Conservation (phyloP, 768 basidiomycete genomes). For the Candolleomyces efflorescens region DNA sequence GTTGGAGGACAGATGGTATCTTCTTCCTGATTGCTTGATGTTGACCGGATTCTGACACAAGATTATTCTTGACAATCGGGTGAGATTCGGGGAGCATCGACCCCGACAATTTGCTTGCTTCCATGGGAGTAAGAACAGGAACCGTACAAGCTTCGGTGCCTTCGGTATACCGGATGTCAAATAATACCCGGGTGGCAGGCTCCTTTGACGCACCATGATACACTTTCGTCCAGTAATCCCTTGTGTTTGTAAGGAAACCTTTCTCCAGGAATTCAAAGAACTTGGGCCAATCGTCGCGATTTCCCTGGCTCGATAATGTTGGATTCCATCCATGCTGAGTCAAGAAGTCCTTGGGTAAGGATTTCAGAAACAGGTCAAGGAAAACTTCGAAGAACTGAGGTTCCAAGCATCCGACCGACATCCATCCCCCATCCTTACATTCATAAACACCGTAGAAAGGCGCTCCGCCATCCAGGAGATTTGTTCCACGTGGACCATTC, state of each 20-base stretch:
- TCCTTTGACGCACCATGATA: slow-evolving; percentile 62
- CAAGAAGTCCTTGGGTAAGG: slow-evolving; percentile 42
- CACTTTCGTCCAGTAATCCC: slow-evolving; percentile 65
- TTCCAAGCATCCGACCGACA: slow-evolving; percentile 75
- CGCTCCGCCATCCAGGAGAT: slow-evolving; percentile 69
- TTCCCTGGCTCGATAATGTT: slow-evolving; percentile 36
- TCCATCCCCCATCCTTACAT: slow-evolving; percentile 69
- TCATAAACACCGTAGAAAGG: slow-evolving; percentile 76
- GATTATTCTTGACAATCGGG: slow-evolving; percentile 31
- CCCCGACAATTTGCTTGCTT: slow-evolving; percentile 46
- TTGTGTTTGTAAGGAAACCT: slow-evolving; percentile 57
- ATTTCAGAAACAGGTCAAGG: slow-evolving; percentile 46
- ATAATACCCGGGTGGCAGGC: neutral
- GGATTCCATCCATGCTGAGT: slow-evolving; percentile 54
- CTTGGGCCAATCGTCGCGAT: slow-evolving; percentile 52
- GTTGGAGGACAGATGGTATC: slow-evolving; percentile 25
- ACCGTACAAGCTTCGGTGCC: slow-evolving; percentile 70
- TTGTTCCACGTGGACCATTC: slow-evolving; percentile 45
- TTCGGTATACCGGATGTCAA: slow-evolving; percentile 20
- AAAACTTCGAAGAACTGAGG: slow-evolving; percentile 67
- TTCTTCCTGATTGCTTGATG: neutral
- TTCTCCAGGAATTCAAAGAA: slow-evolving; percentile 52
- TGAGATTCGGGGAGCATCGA: slow-evolving; percentile 48
- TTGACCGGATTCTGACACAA: neutral
- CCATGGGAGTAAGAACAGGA: slow-evolving; percentile 60